Evolutionary conservation across 352 stramenopile genomes (phyloP).

Genomic region (Pythium guiyangense): DNA sequence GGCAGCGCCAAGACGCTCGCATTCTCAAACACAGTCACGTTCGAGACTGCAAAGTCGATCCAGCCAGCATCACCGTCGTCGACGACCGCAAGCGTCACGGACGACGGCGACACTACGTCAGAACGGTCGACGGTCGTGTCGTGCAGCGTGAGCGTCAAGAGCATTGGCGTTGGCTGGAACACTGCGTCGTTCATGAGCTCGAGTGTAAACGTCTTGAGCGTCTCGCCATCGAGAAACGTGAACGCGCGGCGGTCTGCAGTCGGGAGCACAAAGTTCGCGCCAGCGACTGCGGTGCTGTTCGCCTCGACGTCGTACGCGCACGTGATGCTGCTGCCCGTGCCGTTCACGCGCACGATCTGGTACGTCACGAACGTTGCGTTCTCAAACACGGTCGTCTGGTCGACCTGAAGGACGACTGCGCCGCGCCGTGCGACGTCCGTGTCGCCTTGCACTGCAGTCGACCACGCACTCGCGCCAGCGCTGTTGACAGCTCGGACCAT

Average conservation of each 20-base stretch:
- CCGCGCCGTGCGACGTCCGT: slow-evolving; percentile 50
- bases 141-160: slow-evolving; percentile 24
- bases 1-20: slow-evolving; percentile 17
- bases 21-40: slow-evolving; percentile 24
- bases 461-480: slow-evolving; percentile 35
- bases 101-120: slow-evolving; percentile 17
- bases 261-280: slow-evolving; percentile 29
- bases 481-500: slow-evolving; percentile 30
- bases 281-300: slow-evolving; percentile 20
- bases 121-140: slow-evolving; percentile 34
- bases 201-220: slow-evolving; percentile 28
- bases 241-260: slow-evolving; percentile 15
- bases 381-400: slow-evolving; percentile 29
- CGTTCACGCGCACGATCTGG: slow-evolving; percentile 39
- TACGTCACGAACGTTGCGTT: slow-evolving; percentile 28
- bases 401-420: slow-evolving; percentile 20
- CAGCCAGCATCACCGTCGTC: slow-evolving; percentile 55
- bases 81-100: slow-evolving; percentile 25
- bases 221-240: slow-evolving; percentile 33
- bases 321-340: slow-evolving; percentile 34
- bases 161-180: slow-evolving; percentile 24
- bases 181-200: slow-evolving; percentile 34
- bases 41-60: slow-evolving; percentile 31
- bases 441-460: slow-evolving; percentile 12
- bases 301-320: slow-evolving; percentile 24